Base-by-base conservation (phyloP, 306 rosid species). In the Acacia melanoxylon region DNA sequence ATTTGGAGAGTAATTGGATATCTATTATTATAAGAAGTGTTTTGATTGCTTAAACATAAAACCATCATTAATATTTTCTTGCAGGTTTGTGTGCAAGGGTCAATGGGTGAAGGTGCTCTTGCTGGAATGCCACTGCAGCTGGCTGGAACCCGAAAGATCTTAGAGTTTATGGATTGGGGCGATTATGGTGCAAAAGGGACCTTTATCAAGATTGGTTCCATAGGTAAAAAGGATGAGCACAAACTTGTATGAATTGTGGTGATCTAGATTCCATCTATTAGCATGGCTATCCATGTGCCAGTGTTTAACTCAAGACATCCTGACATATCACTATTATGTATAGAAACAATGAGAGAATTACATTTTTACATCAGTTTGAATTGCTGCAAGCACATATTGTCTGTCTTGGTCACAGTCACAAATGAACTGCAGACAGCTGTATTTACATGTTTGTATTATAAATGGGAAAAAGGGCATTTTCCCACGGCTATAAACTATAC, bases 111-210 rank as follows among this genome's bases (percentile, higher is more conserved):
- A 83, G 99, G 99, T 75, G 98, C 99, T 74, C 94, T 91, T 74
- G 89, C 94, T 74, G 99, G 98, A 82, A 93, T 95, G 99, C 99
- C 99, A 29, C 84, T 95, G 84, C 99, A 95, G 89, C 99, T 95
- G 72, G 97, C 98, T 78, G 99, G 99, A 73, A 90, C 86, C 82
- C 87, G 96, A 75, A 85, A 86, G 85, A 95, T 95, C 85, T 82
- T 95, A 78, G 98, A 95, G 88, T 93, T 84, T 91, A 95, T 95
- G 99, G 98, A 93, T 87, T 95, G 99, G 99, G 99, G 98, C 79
- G 97, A 93, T 61, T 89, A 95, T 82, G 99, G 89, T 80, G 99
- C 95, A 33, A 84, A 88, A 82, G 97, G 92, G 68, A 95, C 91
- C 17, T 95, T 95, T 87, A 86, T 95, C 89, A 89, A 91, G 24